These are phyloP conservation scores for Pythium plurisporium DNA, from an alignment of 352 stramenopile species.

Conservation along the genomic window DNA sequence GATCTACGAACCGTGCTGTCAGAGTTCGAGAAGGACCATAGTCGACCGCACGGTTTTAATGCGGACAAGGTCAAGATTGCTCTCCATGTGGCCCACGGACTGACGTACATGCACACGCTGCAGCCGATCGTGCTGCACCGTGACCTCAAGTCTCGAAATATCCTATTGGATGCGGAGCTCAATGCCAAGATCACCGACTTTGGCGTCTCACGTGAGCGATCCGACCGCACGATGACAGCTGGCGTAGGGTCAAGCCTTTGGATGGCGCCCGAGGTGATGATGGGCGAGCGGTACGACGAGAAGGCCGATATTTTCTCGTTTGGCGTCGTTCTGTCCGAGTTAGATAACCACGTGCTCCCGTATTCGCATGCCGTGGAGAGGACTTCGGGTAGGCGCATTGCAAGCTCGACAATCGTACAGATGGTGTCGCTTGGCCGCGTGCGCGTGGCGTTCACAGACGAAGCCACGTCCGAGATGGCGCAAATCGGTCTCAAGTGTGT, in stretches of 20 bases:
- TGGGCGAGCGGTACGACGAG: slow-evolving; percentile 26
- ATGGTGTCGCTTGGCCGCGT: slow-evolving; percentile 18
- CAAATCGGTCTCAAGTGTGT: slow-evolving; percentile 14
- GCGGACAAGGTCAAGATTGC: slow-evolving; percentile 32
- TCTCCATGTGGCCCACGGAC: slow-evolving; percentile 27
- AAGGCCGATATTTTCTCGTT: slow-evolving; percentile 30
- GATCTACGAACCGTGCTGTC: slow-evolving; percentile 30
- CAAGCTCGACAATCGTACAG: slow-evolving; percentile 6
- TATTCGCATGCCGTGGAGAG: slow-evolving; percentile 18
- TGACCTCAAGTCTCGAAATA: slow-evolving; percentile 22
- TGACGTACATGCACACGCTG: slow-evolving; percentile 27
- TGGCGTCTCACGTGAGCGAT: slow-evolving; percentile 16
- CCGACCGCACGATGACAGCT: slow-evolving; percentile 10
- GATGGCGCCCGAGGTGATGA: slow-evolving; percentile 33
- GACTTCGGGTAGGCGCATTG: slow-evolving; percentile 6
- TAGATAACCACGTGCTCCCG: slow-evolving; percentile 23
- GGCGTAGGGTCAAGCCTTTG: slow-evolving; percentile 21
- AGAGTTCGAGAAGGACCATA: slow-evolving; percentile 22
- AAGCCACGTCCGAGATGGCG: slow-evolving; percentile 8
- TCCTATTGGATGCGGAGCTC: slow-evolving; percentile 17
- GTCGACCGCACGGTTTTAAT: slow-evolving; percentile 23
- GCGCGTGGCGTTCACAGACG: slow-evolving; percentile 8
- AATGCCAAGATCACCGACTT: slow-evolving; percentile 35
- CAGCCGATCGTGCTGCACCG: slow-evolving; percentile 19
- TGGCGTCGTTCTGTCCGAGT: slow-evolving; percentile 27